A percentile compares a stretch with the other conserved stretches of the same genome.
phyloP scores from a whole-genome alignment of 371 early-diverging fungal genomes.

The Entomophthora muscae region DNA sequence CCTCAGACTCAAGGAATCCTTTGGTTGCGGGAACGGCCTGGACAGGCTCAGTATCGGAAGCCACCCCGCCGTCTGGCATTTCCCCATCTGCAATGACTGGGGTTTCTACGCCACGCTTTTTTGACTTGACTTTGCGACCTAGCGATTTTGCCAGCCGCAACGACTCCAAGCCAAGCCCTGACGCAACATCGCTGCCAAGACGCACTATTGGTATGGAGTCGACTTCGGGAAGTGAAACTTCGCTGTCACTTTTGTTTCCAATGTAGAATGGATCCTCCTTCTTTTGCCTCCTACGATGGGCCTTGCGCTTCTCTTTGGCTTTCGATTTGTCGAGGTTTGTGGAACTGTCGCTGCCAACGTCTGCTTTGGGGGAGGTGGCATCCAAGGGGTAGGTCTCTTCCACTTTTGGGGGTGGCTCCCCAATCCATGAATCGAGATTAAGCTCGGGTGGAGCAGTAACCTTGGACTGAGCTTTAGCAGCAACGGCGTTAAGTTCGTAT shows the following conservation, averaged over 20 bases:
- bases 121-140: not conserved
- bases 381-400: conserved; percentile 10
- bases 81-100: conserved; percentile 11
- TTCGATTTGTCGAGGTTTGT: conserved; percentile 3
- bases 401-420: conserved; percentile 43
- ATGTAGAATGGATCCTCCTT: conserved; percentile 65
- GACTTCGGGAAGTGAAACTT: conserved; percentile 36
- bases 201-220: conserved; percentile 70
- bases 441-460: conserved; percentile 79
- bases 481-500: conserved; percentile 82
- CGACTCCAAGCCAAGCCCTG: conserved; percentile 1
- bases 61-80: conserved; percentile 11
- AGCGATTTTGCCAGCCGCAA: not conserved
- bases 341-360: conserved; percentile 12
- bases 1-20: conserved; percentile 21
- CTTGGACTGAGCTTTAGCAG: conserved; percentile 76
- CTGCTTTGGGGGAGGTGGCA: conserved; percentile 2
- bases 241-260: conserved; percentile 13
- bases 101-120: conserved; percentile 2
- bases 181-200: conserved; percentile 14
- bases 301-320: conserved; percentile 38
- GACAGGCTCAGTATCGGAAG: conserved; percentile 10
- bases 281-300: conserved; percentile 33
- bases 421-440: conserved; percentile 68
- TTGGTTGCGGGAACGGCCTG: conserved; percentile 8